Conservation (phyloP, 1,139 yeast species). For the Kodamaea ohmeri region DNA sequence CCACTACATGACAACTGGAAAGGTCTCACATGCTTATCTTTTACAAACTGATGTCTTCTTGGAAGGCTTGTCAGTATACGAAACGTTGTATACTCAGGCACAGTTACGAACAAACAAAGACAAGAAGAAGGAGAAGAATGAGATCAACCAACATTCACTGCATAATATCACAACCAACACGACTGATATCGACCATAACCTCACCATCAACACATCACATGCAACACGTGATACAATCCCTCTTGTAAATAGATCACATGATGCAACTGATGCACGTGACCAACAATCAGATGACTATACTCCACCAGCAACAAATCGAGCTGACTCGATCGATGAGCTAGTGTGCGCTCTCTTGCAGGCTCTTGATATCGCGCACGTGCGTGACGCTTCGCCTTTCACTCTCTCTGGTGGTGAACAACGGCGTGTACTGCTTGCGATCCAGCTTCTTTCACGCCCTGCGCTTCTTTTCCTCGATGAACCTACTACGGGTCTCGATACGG, state of each 20-base stretch:
- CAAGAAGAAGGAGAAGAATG: too few species aligned
- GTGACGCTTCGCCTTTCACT: conserved; percentile 23
- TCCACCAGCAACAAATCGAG: too few species aligned
- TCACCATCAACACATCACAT: too few species aligned
- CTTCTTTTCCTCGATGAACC: conserved; percentile 82
- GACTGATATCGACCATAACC: too few species aligned
- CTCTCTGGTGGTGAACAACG: conserved; percentile 86
- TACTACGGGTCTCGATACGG: conserved; percentile 84
- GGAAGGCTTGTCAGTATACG: conserved; percentile 23
- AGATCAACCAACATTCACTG: too few species aligned
- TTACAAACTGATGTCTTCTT: conserved; percentile 57
- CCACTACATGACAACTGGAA: conserved; percentile 17
- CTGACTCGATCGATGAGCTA: conserved; percentile 7
- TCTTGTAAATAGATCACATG: too few species aligned
- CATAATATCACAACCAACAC: too few species aligned
- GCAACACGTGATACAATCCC: too few species aligned
- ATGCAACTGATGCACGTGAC: too few species aligned
- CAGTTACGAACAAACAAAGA: conserved; percentile 18
- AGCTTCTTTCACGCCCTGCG: conserved; percentile 72
- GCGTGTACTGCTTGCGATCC: conserved; percentile 74
- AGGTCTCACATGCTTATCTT: conserved; percentile 61
- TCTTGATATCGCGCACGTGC: conserved; percentile 21
- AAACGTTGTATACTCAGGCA: conserved; percentile 22
- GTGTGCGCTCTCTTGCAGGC: conserved; percentile 44
- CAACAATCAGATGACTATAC: too few species aligned